Percentiles rank a stretch among this genome's conserved stretches.
These are phyloP conservation scores for Lepiota brunneoincarnata DNA, from an alignment of 768 basidiomycete species.

Conservation along the genomic window DNA sequence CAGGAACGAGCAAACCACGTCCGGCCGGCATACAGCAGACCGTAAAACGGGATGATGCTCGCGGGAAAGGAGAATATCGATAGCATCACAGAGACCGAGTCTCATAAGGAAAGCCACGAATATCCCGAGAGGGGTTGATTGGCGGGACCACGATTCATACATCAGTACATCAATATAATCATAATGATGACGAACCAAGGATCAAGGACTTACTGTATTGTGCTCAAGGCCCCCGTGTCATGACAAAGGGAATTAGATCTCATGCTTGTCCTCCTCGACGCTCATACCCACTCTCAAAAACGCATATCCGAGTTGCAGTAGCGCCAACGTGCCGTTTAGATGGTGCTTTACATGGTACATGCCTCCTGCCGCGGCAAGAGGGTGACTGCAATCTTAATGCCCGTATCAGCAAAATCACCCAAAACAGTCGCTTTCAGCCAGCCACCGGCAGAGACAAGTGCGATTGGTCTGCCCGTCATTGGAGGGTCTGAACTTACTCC, in stretches of 20 bases:
- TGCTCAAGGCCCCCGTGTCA: neutral
- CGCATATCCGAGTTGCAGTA: conserved; percentile 32
- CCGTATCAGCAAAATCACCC: neutral
- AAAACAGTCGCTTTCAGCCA: neutral
- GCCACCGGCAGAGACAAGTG: no score
- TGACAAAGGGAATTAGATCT: conserved; percentile 33
- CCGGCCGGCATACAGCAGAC: neutral
- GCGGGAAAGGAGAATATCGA: no score
- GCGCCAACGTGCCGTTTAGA: neutral
- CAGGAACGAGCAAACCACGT: conserved; percentile 7
- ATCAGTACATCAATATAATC: no score
- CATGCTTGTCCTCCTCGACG: conserved; percentile 22
- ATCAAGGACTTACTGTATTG: no score
- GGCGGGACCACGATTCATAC: no score
- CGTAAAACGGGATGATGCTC: no score
- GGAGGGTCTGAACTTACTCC: conserved; percentile 63
- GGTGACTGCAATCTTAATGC: neutral
- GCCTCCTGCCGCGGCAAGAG: conserved; percentile 3
- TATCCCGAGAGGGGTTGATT: no score
- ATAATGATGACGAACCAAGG: no score
- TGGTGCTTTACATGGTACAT: neutral
- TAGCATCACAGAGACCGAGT: no score
- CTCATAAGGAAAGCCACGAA: no score
- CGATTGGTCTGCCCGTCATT: conserved; percentile 56
- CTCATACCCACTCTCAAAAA: conserved; percentile 41